Base-by-base conservation (phyloP, 768 basidiomycete genomes). In the Leccinum fibrillosum region DNA sequence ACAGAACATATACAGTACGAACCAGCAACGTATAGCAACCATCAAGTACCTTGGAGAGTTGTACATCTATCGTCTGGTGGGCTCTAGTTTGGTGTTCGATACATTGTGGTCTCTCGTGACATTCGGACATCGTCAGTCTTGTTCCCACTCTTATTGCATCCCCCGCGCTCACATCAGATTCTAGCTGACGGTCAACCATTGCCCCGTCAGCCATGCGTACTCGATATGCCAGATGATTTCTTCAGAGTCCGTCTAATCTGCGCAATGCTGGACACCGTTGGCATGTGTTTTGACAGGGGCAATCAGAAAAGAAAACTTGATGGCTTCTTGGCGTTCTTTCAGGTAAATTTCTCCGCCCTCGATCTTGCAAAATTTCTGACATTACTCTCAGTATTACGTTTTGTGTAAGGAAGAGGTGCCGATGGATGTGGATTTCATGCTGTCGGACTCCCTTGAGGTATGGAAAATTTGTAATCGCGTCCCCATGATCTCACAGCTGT, bases 351-450 rank as follows among this genome's bases (percentile, higher is more conserved):
- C 32, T 47, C 35, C n/a, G 25, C 11, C 37, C 13, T 59, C 19
- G 11, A 44, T 28, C 26, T 54, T 51, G 12, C 53, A 53, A 9
- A 49, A 44, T 52, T 28, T 51, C 53, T 60, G n/a, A 64, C 52
- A 13, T 34, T 44, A 28, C 37, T 37, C 21, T 52, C 59, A 88
- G 84, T 88, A 94, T 58, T 99, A 98, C 71, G 79, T 90, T 15
- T 79, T 88, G n/a, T 92, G 90, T 77, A 99, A 99, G 75, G 82
- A 86, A 48, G 78, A 85, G 23, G 72, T 95, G n/a, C 89, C 97
- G 0, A 95, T 98, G 94, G 97, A 99, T 61, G 89, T 97, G 11
- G 95, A 97, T 54, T 99, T 98, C 74, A 96, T 98, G 93, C 72
- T 97, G 7, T 85, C 86, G 0, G 97, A 99, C 72, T 97, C 96